Conservation (phyloP, 305 asterid species). For the Solanum hybrid region DNA sequence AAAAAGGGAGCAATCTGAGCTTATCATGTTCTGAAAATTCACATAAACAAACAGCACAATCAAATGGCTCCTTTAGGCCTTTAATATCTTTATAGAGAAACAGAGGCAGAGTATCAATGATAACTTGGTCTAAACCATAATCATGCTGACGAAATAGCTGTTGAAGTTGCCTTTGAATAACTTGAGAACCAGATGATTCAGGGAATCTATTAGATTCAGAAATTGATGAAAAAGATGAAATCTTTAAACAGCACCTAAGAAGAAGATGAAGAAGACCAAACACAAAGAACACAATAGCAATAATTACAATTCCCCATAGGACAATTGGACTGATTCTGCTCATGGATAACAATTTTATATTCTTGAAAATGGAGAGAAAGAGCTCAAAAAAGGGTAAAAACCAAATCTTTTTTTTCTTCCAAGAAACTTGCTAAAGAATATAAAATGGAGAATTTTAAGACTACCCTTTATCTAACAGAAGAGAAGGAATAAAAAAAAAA, state of each 20-base stretch:
- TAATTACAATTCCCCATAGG: constrained; percentile 33
- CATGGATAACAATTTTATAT: constrained; percentile 18
- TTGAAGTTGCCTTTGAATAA: constrained; percentile 40
- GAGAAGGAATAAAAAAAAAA: constrained; percentile 9
- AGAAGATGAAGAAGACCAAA: constrained; percentile 45
- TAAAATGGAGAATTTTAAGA: background rate
- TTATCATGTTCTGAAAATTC: constrained; percentile 35
- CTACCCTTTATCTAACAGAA: background rate
- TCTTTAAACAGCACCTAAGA: constrained; percentile 26
- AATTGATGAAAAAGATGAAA: constrained; percentile 35
- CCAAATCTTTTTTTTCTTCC: background rate
- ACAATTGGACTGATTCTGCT: constrained; percentile 35
- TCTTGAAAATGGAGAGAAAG: background rate
- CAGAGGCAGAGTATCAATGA: constrained; percentile 37
- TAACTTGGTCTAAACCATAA: constrained; percentile 37
- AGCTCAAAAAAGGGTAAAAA: background rate
- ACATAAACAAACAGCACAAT: constrained; percentile 44
- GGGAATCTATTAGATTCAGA: constrained; percentile 36
- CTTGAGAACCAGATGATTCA: constrained; percentile 32
- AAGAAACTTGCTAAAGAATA: background rate
- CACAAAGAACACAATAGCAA: constrained; percentile 39
- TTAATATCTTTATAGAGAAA: constrained; percentile 33
- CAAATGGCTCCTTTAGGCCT: constrained; percentile 42
- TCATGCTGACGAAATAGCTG: constrained; percentile 51
- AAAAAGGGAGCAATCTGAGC: constrained; percentile 39